Evolutionary conservation across 176 grass and related monocot genomes (phyloP).

Genomic region (Musa itinerans): DNA sequence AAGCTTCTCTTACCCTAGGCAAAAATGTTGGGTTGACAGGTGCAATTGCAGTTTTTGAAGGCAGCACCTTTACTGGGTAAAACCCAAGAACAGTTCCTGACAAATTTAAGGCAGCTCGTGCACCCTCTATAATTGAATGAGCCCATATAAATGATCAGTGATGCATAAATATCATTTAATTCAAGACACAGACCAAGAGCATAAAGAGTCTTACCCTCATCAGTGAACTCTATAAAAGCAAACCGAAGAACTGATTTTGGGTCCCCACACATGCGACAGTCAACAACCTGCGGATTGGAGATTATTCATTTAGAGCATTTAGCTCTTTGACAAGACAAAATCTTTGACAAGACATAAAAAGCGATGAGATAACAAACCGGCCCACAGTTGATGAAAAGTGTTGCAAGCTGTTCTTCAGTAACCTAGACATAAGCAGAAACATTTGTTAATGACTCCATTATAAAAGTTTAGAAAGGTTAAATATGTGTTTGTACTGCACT

Average conservation of each 20-base stretch:
- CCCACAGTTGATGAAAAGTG: slow-evolving; percentile 88
- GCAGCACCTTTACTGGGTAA: slow-evolving; percentile 92
- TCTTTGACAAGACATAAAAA: not conserved
- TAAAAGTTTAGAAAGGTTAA: too few relatives aligned
- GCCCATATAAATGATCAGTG: not conserved
- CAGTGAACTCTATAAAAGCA: slow-evolving; percentile 99
- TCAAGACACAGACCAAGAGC: slow-evolving; percentile 1
- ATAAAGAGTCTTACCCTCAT: slow-evolving; percentile 59
- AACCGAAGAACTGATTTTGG: slow-evolving; percentile 99
- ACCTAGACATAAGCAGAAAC: slow-evolving; percentile 35
- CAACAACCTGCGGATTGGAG: slow-evolving; percentile 59
- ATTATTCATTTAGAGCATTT: slow-evolving; percentile 6
- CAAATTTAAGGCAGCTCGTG: slow-evolving; percentile 70
- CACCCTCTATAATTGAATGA: slow-evolving; percentile 49
- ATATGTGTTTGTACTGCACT: too few relatives aligned
- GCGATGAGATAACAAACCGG: slow-evolving; percentile 34
- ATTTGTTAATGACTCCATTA: not conserved
- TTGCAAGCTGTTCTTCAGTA: slow-evolving; percentile 93
- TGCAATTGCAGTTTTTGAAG: slow-evolving; percentile 97
- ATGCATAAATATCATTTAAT: slow-evolving; percentile 2
- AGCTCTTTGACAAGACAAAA: not conserved
- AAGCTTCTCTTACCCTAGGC: slow-evolving; percentile 52
- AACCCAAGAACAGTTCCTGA: slow-evolving; percentile 94
- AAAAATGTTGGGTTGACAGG: slow-evolving; percentile 92
- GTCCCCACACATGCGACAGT: slow-evolving; percentile 97